Conservation (phyloP, 2,329 filamentous ascomycete genomes). For the Phialocephala sp. region DNA sequence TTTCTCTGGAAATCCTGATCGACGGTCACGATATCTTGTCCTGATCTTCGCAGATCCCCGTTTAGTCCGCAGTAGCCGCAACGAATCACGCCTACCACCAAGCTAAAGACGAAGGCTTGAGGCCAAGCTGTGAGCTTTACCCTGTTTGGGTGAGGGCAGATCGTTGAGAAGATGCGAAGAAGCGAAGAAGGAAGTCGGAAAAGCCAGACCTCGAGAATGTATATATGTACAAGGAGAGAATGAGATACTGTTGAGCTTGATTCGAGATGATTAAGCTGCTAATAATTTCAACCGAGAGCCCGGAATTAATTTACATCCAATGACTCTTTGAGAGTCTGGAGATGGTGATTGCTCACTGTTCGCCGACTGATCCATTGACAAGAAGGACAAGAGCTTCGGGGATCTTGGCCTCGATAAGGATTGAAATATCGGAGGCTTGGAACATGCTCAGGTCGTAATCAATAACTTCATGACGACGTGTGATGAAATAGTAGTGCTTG, state of each 20-base stretch:
- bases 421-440: background rate
- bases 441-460: background rate
- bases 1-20: background rate
- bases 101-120: background rate
- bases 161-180: background rate
- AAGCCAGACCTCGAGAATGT: background rate
- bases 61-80: background rate
- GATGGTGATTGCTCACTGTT: background rate
- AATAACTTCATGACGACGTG: background rate
- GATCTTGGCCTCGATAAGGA: background rate
- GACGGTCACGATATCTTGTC: background rate
- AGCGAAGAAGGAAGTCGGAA: background rate
- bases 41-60: constrained; percentile 1
- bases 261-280: background rate
- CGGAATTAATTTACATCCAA: background rate
- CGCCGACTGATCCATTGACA: background rate
- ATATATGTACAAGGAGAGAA: background rate
- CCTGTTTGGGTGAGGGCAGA: background rate
- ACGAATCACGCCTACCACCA: background rate
- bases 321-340: background rate
- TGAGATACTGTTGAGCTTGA: background rate
- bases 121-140: background rate
- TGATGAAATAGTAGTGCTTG: background rate
- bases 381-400: constrained; percentile 2
- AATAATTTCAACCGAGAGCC: background rate